phyloP scores from a whole-genome alignment of 768 basidiomycete genomes.

The Rhizopogon vinicolor region DNA sequence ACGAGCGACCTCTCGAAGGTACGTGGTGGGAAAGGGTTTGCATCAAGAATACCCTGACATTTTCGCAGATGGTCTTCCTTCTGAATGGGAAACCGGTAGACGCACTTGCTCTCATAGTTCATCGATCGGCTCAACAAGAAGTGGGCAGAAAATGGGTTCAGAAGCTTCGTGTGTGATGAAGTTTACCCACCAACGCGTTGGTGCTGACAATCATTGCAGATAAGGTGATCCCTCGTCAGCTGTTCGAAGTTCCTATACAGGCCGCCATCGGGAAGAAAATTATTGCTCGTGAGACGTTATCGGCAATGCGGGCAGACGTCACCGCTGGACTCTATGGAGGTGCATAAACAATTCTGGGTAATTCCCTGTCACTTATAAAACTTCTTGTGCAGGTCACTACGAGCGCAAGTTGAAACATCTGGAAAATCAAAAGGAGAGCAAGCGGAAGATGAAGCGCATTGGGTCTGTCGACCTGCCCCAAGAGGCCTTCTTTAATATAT shows the following conservation, averaged over 20 bases:
- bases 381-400: slow-evolving; percentile 58
- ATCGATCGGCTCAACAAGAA: slow-evolving; percentile 69
- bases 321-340: slow-evolving; percentile 94
- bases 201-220: slow-evolving; percentile 36
- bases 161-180: slow-evolving; percentile 69
- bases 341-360: slow-evolving; percentile 11
- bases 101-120: slow-evolving; percentile 89
- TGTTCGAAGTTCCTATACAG: slow-evolving; percentile 95
- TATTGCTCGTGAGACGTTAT: slow-evolving; percentile 85
- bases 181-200: neutral
- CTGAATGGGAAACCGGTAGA: slow-evolving; percentile 89
- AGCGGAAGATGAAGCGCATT: slow-evolving; percentile 82
- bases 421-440: slow-evolving; percentile 90
- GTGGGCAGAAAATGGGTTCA: slow-evolving; percentile 85
- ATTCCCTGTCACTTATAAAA: neutral
- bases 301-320: slow-evolving; percentile 85
- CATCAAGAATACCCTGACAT: neutral
- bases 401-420: slow-evolving; percentile 90
- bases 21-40: slow-evolving; percentile 1
- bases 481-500: slow-evolving; percentile 91
- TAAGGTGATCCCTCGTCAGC: slow-evolving; percentile 87
- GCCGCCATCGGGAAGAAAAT: slow-evolving; percentile 85
- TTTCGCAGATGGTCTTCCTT: slow-evolving; percentile 77
- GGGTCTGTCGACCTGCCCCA: slow-evolving; percentile 90
- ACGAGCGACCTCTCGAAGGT: slow-evolving; percentile 83